Base-by-base conservation (phyloP, 2,329 filamentous ascomycete species). In the Leptographium flavum region DNA sequence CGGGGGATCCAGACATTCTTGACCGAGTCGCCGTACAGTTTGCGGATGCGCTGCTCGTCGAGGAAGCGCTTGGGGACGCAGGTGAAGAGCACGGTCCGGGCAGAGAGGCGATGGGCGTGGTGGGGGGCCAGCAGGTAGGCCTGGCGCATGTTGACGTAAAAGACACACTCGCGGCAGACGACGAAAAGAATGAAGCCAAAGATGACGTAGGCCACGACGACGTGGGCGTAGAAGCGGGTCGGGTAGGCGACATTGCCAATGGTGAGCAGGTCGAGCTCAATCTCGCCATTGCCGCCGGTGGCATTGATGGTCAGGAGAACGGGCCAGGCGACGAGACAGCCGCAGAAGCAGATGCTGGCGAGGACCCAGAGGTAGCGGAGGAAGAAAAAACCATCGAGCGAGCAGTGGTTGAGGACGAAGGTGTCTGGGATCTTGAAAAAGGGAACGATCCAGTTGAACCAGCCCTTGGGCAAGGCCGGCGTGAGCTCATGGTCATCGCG, bases 101-200 rank as follows among this genome's bases (percentile, higher is more conserved):
- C 87, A 0, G 90, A 95, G 36, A 96, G 78, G 17, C 88, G 82
- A 53, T 80, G 82, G 25, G 87, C 76, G 57, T 94, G 90, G 42
- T 83, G 70, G 1, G 85, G 87, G 2, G 87, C 85, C 46, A 94
- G 71, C n/a, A 88, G 76, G 65, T 93, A 96, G 1, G 90, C 90
- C 64, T 96, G 92, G 52, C 90, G 84, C 43, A 96, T 65, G 56
- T 94, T 94, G 66, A 95, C 85, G 62, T 87, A 94, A 72, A 82
- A 96, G 55, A 98, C 81, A 58, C 81, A 81, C 63, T 98, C 92
- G 50, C 92, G 79, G 27, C 86, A 86, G 45, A 98, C 78, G 56
- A 87, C 85, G 63, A 87, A 90, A 62, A 95, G 80, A 48, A 98
- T 72, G 60, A 96, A 95, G 46, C 76, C 71, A 55, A 94, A 87